These are phyloP conservation scores for Fusarium anguioides DNA, from an alignment of 2,329 filamentous ascomycete species.

Conservation along the genomic window DNA sequence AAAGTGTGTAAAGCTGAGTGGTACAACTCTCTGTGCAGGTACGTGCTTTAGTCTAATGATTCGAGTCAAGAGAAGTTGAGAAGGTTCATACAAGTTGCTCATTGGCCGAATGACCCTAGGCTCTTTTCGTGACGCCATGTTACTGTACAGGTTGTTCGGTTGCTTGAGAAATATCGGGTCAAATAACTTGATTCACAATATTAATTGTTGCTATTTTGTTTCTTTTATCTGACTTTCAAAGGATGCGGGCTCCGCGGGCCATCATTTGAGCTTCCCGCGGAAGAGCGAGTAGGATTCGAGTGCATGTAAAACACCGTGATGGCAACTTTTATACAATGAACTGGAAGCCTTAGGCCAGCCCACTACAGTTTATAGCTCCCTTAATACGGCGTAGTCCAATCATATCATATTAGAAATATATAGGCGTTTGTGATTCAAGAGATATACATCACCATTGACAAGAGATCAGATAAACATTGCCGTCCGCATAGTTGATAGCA, in stretches of 20 bases:
- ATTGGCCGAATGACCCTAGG: slow-evolving; percentile 32
- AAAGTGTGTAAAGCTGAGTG: slow-evolving; percentile 33
- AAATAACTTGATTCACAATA: background rate
- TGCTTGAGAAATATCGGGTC: background rate
- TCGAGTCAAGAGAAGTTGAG: slow-evolving; percentile 1
- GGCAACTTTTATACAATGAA: too few relatives aligned
- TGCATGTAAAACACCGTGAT: background rate
- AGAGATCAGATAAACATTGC: too few relatives aligned
- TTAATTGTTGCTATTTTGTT: background rate
- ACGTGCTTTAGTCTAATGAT: background rate
- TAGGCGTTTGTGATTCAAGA: too few relatives aligned
- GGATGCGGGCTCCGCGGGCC: slow-evolving; percentile 27
- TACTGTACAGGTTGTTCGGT: background rate
- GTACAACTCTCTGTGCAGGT: slow-evolving; percentile 25
- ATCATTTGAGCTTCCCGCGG: slow-evolving; percentile 19
- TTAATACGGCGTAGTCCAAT: too few relatives aligned
- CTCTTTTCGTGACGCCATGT: slow-evolving; percentile 18
- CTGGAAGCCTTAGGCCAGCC: too few relatives aligned
- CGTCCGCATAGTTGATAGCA: too few relatives aligned
- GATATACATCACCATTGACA: too few relatives aligned
- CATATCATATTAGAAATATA: too few relatives aligned
- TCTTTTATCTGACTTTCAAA: slow-evolving; percentile 16
- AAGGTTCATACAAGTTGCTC: slow-evolving; percentile 31
- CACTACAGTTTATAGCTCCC: too few relatives aligned
- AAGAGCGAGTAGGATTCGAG: slow-evolving; percentile 12